These are phyloP conservation scores for Thamnidium elegans DNA, from an alignment of 192 early-diverging fungal species.

Conservation along the genomic window DNA sequence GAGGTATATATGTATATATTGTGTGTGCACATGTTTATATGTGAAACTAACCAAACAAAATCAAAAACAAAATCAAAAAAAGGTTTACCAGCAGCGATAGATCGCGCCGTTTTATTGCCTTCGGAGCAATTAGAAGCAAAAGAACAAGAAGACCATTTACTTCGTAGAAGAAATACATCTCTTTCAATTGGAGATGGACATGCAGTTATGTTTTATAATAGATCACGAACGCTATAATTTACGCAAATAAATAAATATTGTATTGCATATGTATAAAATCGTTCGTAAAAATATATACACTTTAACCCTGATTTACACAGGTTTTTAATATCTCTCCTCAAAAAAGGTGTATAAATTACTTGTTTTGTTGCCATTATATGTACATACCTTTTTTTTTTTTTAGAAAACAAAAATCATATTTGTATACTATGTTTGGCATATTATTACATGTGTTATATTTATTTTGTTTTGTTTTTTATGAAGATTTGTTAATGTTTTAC, in stretches of 20 bases:
- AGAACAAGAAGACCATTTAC: constrained; percentile 17
- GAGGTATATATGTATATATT: constrained; percentile 12
- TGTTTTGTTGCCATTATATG: too few relatives aligned
- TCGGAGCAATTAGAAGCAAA: constrained; percentile 30
- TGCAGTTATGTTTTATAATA: constrained; percentile 13
- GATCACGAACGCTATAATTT: constrained; percentile 17
- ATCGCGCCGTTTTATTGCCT: constrained; percentile 36
- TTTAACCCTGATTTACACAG: too few relatives aligned
- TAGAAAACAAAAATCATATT: too few relatives aligned
- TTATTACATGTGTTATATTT: too few relatives aligned
- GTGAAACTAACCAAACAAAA: background rate
- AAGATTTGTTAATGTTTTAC: too few relatives aligned
- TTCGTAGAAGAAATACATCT: constrained; percentile 22
- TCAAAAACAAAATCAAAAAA: too few relatives aligned
- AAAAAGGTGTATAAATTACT: too few relatives aligned
- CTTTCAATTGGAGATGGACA: background rate
- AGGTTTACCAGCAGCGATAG: constrained; percentile 36
- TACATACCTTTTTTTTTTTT: too few relatives aligned
- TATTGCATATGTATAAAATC: background rate
- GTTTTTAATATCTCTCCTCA: too few relatives aligned
- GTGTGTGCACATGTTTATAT: background rate
- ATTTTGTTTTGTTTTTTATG: too few relatives aligned
- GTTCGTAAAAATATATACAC: too few relatives aligned
- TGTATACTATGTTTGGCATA: too few relatives aligned
- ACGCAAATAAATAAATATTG: background rate